Base-by-base conservation (phyloP, 805 yeast species). In the Myxozyma nipponensis region DNA sequence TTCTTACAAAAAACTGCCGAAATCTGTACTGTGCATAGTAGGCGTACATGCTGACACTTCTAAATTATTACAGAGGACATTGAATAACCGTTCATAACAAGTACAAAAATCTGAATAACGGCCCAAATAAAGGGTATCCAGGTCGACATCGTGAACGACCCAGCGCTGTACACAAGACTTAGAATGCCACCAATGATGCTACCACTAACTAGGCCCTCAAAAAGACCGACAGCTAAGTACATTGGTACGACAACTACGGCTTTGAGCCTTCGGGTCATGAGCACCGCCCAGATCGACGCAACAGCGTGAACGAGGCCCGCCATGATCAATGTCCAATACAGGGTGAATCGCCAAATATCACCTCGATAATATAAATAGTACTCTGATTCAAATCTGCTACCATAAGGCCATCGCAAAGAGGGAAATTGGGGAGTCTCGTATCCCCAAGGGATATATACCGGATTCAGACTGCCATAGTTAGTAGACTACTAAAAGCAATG, bases 61-160 rank as follows among this genome's bases (percentile, higher is more conserved):
- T 64, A 78, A 44, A 74, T 65, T 7, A 77, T 62, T 0, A 69
- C 70, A 15, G 78, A 67, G 40, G 77, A 77, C 52, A 80, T 74
- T 50, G 85, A 79, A 64, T 84, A 87, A 4, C 86, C 76, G 6
- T 82, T 76, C 30, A 83, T 72, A 32, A 87, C 74, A 63, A 84
- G 79, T 66, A 78, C 85, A 39, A 88, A 63, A 4, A 86, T 74
- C 59, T 81, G 82, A 3, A 84, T 77, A 1, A 84, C 67, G 0
- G 82, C 95, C 80, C 90, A 86, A 48, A 84, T 77, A 58, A 91
- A 76, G 0, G 98, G 98, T 5, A 91, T 80, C 98, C 98, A 91
- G 0, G 97, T 86, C 10, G 95, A 83, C 95, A 93, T 86, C 21
- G 84, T 77, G 61, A 91, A 80, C 22, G 84, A 74, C 0, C 95